Base-by-base conservation (phyloP, 208 protist genomes). In the Porcisia deanei region DNA sequence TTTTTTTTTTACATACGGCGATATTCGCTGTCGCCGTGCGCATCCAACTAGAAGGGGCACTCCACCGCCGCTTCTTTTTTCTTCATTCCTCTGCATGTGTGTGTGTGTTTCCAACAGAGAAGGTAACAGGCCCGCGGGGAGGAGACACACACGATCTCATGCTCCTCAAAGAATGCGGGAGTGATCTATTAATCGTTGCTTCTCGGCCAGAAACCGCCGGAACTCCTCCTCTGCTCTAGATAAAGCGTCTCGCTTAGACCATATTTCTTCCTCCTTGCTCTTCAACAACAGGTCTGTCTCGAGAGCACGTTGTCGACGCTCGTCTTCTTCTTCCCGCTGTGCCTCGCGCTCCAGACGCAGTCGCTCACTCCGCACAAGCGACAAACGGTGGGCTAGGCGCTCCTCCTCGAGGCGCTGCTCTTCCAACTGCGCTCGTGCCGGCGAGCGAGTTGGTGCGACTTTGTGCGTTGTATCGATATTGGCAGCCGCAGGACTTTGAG, bases 251-350 rank as follows among this genome's bases (percentile, higher is more conserved):
- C 89, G 85, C 57, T 90, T 87, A 18, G 64, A 74, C 78, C 83
- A 82, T 14, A 94, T 85, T 58, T 89, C 81, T 25, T 84, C 77
- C 57, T 94, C 89, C 70, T 90, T 94, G 41, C 78, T 55, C 25
- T 59, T 61, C 47, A 94, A 54, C 2, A 71, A 18, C 16, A 53
- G 54, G 37, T 78, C 80, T 30, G 83, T 77, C 52, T 84, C 77
- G 2, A 73, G 78, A 5, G 75, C 79, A 20, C 70, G 79, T 16
- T 82, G 81, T 1, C 79, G 84, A 3, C 78, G 76, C 61, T 82
- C 69, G 37, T 86, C 79, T 52, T 88, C 89, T 45, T 81, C 84
- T 47, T 92, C 91, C 16, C 71, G 66, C 52, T 74, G 73, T 10
- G 79, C 80, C 45, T 83, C 77, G 20, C 77, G 71, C 76, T 88